phyloP scores from a whole-genome alignment of 495 filamentous ascomycete species.

The Podospora didyma region DNA sequence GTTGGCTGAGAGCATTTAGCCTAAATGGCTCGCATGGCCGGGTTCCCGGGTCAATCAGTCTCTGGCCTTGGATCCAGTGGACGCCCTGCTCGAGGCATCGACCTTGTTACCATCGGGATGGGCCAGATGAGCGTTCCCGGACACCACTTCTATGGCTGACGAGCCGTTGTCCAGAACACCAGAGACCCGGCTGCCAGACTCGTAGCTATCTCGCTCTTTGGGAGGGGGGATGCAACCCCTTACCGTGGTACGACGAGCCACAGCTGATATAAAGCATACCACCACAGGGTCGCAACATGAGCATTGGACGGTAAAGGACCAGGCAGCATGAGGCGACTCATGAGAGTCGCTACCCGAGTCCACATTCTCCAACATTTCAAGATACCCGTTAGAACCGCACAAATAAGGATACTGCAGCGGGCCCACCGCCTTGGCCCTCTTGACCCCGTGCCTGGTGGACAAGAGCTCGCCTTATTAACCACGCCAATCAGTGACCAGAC shows the following conservation, averaged over 20 bases:
- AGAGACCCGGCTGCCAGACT: too few species aligned
- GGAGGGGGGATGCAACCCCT: too few species aligned
- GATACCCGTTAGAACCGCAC: slow-evolving; percentile 28
- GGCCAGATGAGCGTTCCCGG: neutral
- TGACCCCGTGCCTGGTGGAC: slow-evolving; percentile 4
- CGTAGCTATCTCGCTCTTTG: too few species aligned
- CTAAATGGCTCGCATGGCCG: slow-evolving; percentile 27
- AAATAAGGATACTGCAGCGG: slow-evolving; percentile 20
- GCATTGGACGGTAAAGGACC: neutral
- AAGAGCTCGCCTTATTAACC: slow-evolving; percentile 16
- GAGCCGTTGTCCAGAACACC: too few species aligned
- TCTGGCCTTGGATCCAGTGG: slow-evolving; percentile 7
- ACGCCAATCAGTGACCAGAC: slow-evolving; percentile 20
- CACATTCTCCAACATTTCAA: slow-evolving; percentile 17
- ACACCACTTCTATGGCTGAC: too few species aligned
- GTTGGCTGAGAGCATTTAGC: slow-evolving; percentile 24
- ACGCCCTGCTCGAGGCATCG: neutral
- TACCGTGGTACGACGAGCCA: too few species aligned
- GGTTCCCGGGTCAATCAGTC: slow-evolving; percentile 29
- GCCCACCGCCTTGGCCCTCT: slow-evolving; percentile 20
- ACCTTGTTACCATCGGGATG: neutral
- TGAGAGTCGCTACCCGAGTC: slow-evolving; percentile 16
- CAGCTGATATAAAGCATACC: neutral
- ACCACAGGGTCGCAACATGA: neutral
- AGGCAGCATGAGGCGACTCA: slow-evolving; percentile 4